Conservation (phyloP, 2,329 filamentous ascomycete species). For the Paramyrothecium sp. region DNA sequence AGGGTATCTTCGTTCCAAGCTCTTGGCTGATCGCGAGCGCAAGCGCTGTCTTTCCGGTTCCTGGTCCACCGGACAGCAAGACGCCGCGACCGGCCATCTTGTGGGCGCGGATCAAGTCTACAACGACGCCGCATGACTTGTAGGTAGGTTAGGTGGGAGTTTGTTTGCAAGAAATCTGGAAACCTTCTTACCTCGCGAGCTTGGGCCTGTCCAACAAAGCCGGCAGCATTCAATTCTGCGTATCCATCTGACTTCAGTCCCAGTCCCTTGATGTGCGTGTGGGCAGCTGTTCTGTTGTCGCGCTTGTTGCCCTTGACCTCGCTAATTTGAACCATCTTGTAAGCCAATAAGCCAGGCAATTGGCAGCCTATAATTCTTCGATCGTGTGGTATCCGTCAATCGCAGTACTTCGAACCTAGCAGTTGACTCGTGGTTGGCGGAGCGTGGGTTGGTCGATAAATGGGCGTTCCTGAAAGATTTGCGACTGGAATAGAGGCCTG, state of each 20-base stretch:
- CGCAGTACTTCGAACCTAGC: constrained; percentile 3
- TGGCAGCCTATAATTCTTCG: constrained; percentile 1
- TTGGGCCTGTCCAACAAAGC: constrained; percentile 85
- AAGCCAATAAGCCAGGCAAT: constrained; percentile 14
- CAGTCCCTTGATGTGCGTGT: constrained; percentile 96
- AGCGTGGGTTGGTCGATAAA: constrained; percentile 4
- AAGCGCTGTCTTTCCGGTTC: constrained; percentile 95
- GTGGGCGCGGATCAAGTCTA: constrained; percentile 92
- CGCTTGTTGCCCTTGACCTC: constrained; percentile 93
- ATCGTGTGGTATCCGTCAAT: constrained; percentile 1
- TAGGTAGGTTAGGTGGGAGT: not conserved
- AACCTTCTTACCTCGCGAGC: constrained; percentile 73
- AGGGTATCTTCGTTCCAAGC: constrained; percentile 95
- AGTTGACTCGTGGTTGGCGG: constrained; percentile 6
- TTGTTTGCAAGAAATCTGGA: not conserved
- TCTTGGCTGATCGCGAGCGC: constrained; percentile 96
- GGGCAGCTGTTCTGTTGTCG: constrained; percentile 93
- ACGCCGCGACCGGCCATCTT: constrained; percentile 98
- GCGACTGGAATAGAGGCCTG: constrained; percentile 27
- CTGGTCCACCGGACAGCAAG: constrained; percentile 88
- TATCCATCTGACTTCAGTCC: constrained; percentile 83
- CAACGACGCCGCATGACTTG: constrained; percentile 90
- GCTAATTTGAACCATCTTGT: constrained; percentile 81
- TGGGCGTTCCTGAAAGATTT: constrained; percentile 28
- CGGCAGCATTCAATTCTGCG: constrained; percentile 74